Percentiles rank a stretch among this genome's conserved stretches.
phyloP scores from a whole-genome alignment of 2,329 filamentous ascomycete species.

The Colletotrichum scovillei region DNA sequence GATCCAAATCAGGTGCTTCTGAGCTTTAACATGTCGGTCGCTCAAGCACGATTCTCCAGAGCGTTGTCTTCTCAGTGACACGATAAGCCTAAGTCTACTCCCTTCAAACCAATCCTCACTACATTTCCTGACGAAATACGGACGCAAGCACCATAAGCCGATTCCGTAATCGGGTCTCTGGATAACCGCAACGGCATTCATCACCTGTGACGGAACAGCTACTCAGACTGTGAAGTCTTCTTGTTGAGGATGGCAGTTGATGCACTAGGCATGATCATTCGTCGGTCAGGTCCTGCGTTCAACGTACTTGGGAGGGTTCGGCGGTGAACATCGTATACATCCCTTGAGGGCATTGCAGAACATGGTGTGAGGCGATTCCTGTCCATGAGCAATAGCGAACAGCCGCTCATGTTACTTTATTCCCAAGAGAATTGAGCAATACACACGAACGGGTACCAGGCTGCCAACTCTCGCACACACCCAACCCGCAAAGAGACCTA shows the following conservation, averaged over 20 bases:
- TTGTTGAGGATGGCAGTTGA: not conserved
- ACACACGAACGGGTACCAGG: not conserved
- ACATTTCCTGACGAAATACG: not conserved
- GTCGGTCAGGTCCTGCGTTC: not conserved
- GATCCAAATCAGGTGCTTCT: not conserved
- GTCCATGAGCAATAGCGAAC: not conserved
- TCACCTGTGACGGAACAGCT: not conserved
- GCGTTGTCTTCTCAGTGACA: not conserved
- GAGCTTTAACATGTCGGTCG: no score
- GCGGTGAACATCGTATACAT: not conserved
- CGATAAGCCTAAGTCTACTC: not conserved
- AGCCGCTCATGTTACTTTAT: not conserved
- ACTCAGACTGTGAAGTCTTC: not conserved
- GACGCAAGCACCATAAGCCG: not conserved
- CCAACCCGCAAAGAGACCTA: not conserved
- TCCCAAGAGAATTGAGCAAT: not conserved
- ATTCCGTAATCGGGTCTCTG: not conserved
- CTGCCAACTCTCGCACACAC: no score
- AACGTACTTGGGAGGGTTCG: not conserved
- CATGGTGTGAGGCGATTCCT: not conserved
- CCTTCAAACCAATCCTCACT: not conserved
- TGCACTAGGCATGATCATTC: no score
- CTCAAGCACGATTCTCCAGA: rapidly evolving
- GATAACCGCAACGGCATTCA: not conserved
- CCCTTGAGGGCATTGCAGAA: not conserved